Conservation (phyloP, 208 protist species). For the Novymonas esmeraldas region DNA sequence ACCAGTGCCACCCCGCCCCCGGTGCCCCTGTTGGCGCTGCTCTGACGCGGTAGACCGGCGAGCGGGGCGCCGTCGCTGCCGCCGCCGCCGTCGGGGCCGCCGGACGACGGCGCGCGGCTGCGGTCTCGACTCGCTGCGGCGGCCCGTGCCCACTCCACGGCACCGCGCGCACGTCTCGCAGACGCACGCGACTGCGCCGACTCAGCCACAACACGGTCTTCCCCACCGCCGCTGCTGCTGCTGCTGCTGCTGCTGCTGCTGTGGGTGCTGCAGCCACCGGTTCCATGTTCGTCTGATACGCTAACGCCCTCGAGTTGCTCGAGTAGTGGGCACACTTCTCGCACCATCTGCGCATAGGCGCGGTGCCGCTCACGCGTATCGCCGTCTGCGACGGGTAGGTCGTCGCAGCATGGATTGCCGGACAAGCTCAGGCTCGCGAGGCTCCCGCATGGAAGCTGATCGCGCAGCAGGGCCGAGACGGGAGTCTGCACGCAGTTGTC, state of each 20-base stretch:
- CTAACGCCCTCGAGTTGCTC: conserved; percentile 49
- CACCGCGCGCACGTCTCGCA: not conserved
- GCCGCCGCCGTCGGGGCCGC: no score
- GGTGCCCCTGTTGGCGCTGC: not conserved
- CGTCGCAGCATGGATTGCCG: conserved; percentile 51
- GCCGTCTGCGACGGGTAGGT: not conserved
- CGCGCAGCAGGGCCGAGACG: conserved; percentile 25
- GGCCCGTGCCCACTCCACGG: conserved; percentile 8
- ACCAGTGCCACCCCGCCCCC: not conserved
- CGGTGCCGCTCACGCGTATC: not conserved
- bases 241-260: conserved; percentile 4
- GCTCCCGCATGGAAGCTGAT: conserved; percentile 53
- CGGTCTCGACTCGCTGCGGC: not conserved
- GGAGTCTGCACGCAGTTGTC: conserved; percentile 49
- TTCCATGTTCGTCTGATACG: conserved; percentile 17
- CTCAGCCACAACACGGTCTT: no score
- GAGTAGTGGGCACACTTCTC: conserved; percentile 38
- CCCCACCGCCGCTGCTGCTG: not conserved
- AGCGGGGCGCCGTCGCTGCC: not conserved
- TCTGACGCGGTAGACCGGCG: not conserved
- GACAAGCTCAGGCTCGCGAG: conserved; percentile 63
- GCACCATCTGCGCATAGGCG: conserved; percentile 17
- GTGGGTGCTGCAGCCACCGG: not conserved
- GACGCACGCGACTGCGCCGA: no score
- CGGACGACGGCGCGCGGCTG: no score